These are phyloP conservation scores for Candida railenensis DNA, from an alignment of 805 yeast species.

Conservation along the genomic window DNA sequence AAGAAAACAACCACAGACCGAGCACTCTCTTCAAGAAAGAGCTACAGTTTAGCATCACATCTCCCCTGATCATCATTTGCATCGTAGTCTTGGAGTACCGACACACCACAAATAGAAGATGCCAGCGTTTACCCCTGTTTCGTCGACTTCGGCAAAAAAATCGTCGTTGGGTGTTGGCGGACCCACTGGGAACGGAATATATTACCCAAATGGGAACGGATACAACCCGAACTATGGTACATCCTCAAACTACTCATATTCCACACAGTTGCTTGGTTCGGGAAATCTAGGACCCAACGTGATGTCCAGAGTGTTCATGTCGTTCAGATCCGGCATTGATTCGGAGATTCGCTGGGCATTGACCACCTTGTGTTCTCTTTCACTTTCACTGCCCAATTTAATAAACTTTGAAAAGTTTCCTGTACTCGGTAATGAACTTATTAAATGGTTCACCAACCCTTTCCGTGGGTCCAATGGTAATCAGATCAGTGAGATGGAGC, in stretches of 20 bases:
- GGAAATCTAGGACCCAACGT: conserved; percentile 59
- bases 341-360: conserved; percentile 75
- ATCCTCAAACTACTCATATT: background rate
- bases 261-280: conserved; percentile 15
- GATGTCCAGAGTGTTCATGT: conserved; percentile 65
- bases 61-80: too few relatives aligned
- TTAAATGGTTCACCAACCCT: conserved; percentile 36
- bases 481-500: conserved; percentile 8
- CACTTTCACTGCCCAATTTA: conserved; percentile 50
- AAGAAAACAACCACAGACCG: too few relatives aligned
- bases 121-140: background rate
- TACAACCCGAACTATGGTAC: background rate
- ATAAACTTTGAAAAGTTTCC: conserved; percentile 46
- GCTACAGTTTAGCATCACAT: too few relatives aligned
- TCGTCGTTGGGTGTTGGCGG: background rate
- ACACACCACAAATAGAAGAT: too few relatives aligned
- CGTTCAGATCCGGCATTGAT: conserved; percentile 61
- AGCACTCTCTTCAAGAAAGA: too few relatives aligned
- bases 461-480: conserved; percentile 21
- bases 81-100: too few relatives aligned
- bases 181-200: background rate
- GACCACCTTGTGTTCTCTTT: conserved; percentile 48
- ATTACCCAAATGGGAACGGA: background rate
- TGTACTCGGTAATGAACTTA: conserved; percentile 41
- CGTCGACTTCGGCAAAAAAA: background rate